phyloP scores from a whole-genome alignment of 805 yeast species.

The Ogataea saltuana region DNA sequence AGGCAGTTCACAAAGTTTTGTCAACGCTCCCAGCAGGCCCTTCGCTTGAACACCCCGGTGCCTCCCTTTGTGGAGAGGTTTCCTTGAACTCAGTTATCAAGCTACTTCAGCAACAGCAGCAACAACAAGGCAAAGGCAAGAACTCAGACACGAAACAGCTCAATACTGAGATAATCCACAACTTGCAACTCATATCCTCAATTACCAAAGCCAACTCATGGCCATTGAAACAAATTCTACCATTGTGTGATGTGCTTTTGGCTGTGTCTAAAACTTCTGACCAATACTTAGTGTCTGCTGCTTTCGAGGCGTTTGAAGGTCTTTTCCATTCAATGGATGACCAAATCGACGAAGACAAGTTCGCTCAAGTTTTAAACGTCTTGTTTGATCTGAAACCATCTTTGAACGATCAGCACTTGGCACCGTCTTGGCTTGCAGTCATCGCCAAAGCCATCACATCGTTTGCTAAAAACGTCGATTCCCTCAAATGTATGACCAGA shows the following conservation, averaged over 20 bases:
- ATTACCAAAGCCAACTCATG: constrained; percentile 78
- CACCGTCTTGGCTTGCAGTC: constrained; percentile 95
- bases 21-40: constrained; percentile 75
- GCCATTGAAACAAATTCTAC: constrained; percentile 71
- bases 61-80: constrained; percentile 66
- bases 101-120: constrained; percentile 41
- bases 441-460: constrained; percentile 76
- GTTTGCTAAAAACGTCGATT: constrained; percentile 49
- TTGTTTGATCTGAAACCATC: constrained; percentile 82
- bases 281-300: constrained; percentile 77
- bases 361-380: constrained; percentile 62
- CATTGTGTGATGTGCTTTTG: constrained; percentile 72
- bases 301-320: constrained; percentile 83
- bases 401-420: constrained; percentile 75
- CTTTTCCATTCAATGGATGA: constrained; percentile 64
- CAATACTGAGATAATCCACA: constrained; percentile 65
- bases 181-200: constrained; percentile 70
- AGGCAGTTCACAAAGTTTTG: constrained; percentile 71
- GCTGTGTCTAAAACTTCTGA: constrained; percentile 80
- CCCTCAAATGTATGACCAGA: constrained; percentile 52
- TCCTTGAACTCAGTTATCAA: constrained; percentile 57
- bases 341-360: constrained; percentile 58
- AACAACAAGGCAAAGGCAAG: constrained; percentile 34
- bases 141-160: constrained; percentile 43
- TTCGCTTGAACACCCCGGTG: constrained; percentile 73